Percentiles rank a stretch among this genome's conserved stretches.
These are phyloP conservation scores for Pleodorina starrii DNA, from an alignment of 139 green algal species.

Conservation along the genomic window DNA sequence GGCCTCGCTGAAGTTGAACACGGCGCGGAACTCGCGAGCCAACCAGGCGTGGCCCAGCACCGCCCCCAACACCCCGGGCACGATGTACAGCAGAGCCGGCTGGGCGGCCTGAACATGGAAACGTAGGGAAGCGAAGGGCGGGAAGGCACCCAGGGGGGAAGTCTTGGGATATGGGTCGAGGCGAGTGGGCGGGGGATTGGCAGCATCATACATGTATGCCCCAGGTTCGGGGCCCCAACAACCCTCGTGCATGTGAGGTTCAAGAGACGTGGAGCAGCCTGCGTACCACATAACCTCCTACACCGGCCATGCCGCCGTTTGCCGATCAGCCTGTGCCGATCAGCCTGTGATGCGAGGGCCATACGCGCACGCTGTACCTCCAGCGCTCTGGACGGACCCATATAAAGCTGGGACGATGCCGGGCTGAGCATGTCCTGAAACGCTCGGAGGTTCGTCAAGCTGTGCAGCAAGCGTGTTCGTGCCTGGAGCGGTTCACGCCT, in stretches of 20 bases:
- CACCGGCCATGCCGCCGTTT: background rate
- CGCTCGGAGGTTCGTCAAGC: no score
- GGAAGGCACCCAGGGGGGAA: background rate
- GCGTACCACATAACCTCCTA: background rate
- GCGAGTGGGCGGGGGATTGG: background rate
- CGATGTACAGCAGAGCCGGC: conserved; percentile 98
- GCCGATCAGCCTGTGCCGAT: background rate
- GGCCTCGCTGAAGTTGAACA: conserved; percentile 37
- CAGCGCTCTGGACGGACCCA: no score
- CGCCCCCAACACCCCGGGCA: conserved; percentile 89
- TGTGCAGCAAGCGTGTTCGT: no score
- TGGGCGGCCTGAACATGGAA: conserved; percentile 83
- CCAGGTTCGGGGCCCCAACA: background rate
- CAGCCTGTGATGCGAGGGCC: background rate
- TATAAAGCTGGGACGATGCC: no score
- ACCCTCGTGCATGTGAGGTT: background rate
- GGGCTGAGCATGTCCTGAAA: no score
- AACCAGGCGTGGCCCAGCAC: conserved; percentile 74
- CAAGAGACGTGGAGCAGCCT: background rate
- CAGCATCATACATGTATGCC: background rate
- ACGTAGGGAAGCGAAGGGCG: background rate
- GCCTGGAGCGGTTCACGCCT: no score
- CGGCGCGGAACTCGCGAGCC: conserved; percentile 70
- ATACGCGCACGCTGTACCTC: no score
- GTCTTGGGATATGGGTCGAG: background rate